Evolutionary conservation across 495 filamentous ascomycete species (phyloP).

Genomic region (Daldinia vernicosa): DNA sequence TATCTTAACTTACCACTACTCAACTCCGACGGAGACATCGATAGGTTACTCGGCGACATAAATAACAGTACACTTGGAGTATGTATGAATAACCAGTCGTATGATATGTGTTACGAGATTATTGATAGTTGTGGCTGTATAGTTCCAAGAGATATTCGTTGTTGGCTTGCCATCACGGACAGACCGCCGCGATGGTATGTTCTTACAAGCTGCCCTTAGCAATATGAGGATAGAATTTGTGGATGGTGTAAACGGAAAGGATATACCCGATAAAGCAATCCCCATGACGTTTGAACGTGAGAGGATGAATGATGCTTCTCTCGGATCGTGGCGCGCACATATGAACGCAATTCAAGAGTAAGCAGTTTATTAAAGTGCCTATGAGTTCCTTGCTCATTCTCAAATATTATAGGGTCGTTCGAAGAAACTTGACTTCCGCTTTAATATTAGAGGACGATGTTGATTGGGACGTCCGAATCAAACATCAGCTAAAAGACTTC

Average conservation of each 20-base stretch:
- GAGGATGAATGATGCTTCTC: conserved; percentile 17
- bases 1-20: no score
- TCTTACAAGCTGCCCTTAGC: conserved; percentile 48
- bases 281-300: conserved; percentile 25
- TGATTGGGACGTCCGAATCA: conserved; percentile 65
- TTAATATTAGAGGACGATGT: conserved; percentile 68
- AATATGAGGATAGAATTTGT: conserved; percentile 60
- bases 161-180: conserved; percentile 54
- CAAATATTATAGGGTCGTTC: conserved; percentile 49
- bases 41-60: no score
- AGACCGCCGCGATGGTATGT: conserved; percentile 48
- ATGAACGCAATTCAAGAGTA: conserved; percentile 48
- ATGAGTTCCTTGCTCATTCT: not conserved
- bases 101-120: no score
- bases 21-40: no score
- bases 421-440: conserved; percentile 57
- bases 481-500: conserved; percentile 59
- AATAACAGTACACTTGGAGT: no score
- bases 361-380: conserved; percentile 13
- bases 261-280: conserved; percentile 51
- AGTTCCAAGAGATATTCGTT: conserved; percentile 17
- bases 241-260: conserved; percentile 52
- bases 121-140: no score
- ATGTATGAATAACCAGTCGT: no score
- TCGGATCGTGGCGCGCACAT: conserved; percentile 45